phyloP scores from a whole-genome alignment of 306 rosid species.

The Glycine latifolia region DNA sequence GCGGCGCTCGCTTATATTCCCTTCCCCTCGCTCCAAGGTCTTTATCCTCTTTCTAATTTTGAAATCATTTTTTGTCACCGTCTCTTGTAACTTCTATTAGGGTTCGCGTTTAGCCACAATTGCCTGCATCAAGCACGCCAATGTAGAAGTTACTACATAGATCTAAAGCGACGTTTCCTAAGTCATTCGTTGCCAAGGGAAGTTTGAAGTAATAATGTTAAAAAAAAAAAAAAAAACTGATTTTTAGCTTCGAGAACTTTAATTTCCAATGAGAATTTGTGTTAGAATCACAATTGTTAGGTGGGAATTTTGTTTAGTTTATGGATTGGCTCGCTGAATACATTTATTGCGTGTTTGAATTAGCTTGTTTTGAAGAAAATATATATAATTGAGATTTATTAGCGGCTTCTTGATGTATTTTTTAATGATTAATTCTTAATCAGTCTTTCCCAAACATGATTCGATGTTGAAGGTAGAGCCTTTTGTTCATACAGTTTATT shows the following conservation, averaged over 20 bases:
- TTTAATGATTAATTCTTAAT: too few relatives aligned
- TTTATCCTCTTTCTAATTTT: background rate
- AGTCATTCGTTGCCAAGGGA: background rate
- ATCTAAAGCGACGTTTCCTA: slow-evolving; percentile 7
- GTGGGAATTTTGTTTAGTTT: background rate
- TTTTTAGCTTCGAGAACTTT: background rate
- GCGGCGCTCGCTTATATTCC: slow-evolving; percentile 45
- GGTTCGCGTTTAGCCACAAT: background rate
- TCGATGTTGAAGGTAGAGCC: background rate
- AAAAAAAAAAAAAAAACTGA: background rate
- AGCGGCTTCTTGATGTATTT: background rate
- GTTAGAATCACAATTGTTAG: background rate
- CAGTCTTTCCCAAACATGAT: background rate
- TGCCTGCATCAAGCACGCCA: background rate
- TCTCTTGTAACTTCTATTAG: background rate
- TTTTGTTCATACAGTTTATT: background rate
- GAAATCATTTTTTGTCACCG: background rate
- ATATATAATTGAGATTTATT: background rate
- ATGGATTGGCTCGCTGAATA: background rate
- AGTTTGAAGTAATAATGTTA: background rate
- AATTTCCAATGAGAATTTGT: background rate
- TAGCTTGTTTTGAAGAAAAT: background rate
- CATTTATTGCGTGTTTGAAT: background rate
- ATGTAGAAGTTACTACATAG: background rate
- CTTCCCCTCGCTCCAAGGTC: slow-evolving; percentile 61